These are phyloP conservation scores for Boletus reticulatus DNA, from an alignment of 768 basidiomycete species.

Conservation along the genomic window DNA sequence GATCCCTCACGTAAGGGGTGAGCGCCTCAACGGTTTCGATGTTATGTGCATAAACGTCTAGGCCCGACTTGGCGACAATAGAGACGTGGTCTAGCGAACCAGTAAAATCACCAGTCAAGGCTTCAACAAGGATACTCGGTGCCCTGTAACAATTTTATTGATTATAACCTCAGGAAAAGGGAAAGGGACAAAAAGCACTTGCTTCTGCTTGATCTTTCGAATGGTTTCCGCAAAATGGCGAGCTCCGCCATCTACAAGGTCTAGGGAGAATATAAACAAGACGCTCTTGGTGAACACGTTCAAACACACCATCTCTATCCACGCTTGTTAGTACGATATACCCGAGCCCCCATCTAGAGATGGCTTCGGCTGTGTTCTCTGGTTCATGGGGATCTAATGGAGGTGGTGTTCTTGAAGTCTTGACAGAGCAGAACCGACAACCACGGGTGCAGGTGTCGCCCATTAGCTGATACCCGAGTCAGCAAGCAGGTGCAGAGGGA, in stretches of 20 bases:
- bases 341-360: slow-evolving; percentile 95
- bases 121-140: slow-evolving; percentile 94
- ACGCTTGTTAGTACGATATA: slow-evolving; percentile 98
- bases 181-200: slow-evolving; percentile 31
- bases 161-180: neutral
- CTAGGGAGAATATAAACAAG: slow-evolving; percentile 39
- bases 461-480: slow-evolving; percentile 68
- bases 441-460: slow-evolving; percentile 98
- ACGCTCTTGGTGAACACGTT: neutral
- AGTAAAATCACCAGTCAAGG: slow-evolving; percentile 91
- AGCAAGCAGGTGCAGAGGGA: slow-evolving; percentile 2
- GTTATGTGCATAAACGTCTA: slow-evolving; percentile 99
- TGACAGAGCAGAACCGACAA: slow-evolving; percentile 96
- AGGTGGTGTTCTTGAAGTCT: slow-evolving; percentile 84
- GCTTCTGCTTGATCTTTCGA: slow-evolving; percentile 91
- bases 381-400: slow-evolving; percentile 96
- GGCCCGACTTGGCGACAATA: slow-evolving; percentile 84
- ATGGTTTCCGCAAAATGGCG: slow-evolving; percentile 96
- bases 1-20: slow-evolving; percentile 94
- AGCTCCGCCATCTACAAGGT: slow-evolving; percentile 89
- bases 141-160: slow-evolving; percentile 52
- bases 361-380: slow-evolving; percentile 97
- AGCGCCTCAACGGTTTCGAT: slow-evolving; percentile 93
- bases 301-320: slow-evolving; percentile 83
- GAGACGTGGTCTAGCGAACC: slow-evolving; percentile 75